phyloP scores from a whole-genome alignment of 164 flowering plant genomes.

The Berberis vulgaris region DNA sequence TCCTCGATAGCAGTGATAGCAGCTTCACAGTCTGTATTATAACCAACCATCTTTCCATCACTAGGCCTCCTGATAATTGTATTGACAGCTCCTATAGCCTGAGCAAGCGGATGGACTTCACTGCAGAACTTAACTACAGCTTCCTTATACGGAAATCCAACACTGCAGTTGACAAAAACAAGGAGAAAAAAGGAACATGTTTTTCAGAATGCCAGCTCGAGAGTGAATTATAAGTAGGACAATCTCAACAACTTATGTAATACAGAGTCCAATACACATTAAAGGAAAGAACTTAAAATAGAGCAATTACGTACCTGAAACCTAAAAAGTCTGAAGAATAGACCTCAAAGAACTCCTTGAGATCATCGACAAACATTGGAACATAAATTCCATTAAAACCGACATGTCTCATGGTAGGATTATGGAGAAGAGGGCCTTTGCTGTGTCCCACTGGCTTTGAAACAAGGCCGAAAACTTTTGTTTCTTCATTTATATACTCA shows the following conservation, averaged over 20 bases:
- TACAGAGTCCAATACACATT: too few relatives aligned
- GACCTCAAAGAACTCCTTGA: conserved; percentile 31
- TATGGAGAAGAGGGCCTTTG: conserved; percentile 50
- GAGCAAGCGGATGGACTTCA: conserved; percentile 48
- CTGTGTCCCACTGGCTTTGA: conserved; percentile 53
- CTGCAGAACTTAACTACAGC: conserved; percentile 29
- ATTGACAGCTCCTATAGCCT: conserved; percentile 71
- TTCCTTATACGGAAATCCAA: conserved; percentile 50
- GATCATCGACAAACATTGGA: conserved; percentile 44
- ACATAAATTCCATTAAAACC: conserved; percentile 43
- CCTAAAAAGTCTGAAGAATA: conserved; percentile 37
- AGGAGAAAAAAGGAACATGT: neutral
- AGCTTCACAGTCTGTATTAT: conserved; percentile 65
- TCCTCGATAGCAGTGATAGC: conserved; percentile 67
- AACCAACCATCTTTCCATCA: conserved; percentile 64
- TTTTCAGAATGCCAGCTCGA: too few relatives aligned
- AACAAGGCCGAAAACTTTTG: conserved; percentile 43
- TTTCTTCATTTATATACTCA: conserved; percentile 24
- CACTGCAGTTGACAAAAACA: conserved; percentile 16
- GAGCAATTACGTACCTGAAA: conserved; percentile 23
- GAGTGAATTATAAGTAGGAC: too few relatives aligned
- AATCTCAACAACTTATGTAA: too few relatives aligned
- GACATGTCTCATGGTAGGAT: conserved; percentile 37
- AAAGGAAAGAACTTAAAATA: too few relatives aligned
- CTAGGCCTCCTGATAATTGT: conserved; percentile 49